phyloP scores from a whole-genome alignment of 164 flowering plant species.

The Vitis rotundifolia region DNA sequence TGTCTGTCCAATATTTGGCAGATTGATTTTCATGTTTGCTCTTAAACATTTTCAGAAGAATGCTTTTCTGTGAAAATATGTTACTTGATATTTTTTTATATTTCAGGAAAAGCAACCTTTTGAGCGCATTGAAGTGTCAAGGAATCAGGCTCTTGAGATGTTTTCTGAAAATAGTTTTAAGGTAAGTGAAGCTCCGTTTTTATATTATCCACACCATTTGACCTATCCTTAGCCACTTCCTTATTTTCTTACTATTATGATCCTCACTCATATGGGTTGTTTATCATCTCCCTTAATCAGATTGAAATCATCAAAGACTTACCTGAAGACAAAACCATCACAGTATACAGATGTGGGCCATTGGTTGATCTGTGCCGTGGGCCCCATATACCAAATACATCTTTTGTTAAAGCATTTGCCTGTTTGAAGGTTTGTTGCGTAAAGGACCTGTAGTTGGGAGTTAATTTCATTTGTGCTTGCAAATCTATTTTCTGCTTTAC shows the following conservation, averaged over 20 bases:
- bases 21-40: not conserved
- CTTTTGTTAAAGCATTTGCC: slow-evolving; percentile 88
- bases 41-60: not conserved
- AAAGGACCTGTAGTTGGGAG: too few relatives aligned
- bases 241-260: not conserved
- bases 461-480: not conserved
- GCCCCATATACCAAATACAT: slow-evolving; percentile 97
- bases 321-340: slow-evolving; percentile 93
- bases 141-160: slow-evolving; percentile 87
- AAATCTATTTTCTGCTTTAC: not conserved
- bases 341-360: slow-evolving; percentile 99
- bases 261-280: not conserved
- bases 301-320: slow-evolving; percentile 88
- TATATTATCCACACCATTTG: not conserved
- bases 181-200: slow-evolving; percentile 35
- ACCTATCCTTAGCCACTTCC: not conserved
- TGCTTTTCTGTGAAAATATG: not conserved
- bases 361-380: slow-evolving; percentile 98
- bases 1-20: not conserved
- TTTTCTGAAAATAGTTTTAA: slow-evolving; percentile 92
- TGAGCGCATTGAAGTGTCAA: slow-evolving; percentile 96
- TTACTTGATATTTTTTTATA: slow-evolving; percentile 1
- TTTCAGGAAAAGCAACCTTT: slow-evolving; percentile 93
- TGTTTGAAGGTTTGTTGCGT: slow-evolving; percentile 64
- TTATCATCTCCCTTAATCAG: slow-evolving; percentile 31